Evolutionary conservation across 768 basidiomycete genomes (phyloP).

Genomic region (Cubamyces lactineus): DNA sequence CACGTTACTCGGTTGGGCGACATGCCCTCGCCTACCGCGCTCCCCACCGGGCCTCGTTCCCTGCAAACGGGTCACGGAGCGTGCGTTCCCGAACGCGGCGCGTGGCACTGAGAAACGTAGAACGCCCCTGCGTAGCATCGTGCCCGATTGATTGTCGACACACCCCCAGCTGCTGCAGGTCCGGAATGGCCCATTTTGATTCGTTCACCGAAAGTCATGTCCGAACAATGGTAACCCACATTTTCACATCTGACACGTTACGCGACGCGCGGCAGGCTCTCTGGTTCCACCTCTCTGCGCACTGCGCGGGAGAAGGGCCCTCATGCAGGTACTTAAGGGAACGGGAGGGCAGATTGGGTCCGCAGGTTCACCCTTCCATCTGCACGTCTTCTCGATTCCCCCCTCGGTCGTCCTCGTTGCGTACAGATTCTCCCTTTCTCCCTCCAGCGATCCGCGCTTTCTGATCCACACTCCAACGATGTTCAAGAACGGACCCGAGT

Average conservation of each 20-base stretch:
- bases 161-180: slow-evolving; percentile 5
- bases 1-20: slow-evolving; percentile 7
- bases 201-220: slow-evolving; percentile 25
- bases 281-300: slow-evolving; percentile 9
- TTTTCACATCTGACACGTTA: slow-evolving; percentile 22
- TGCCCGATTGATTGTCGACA: slow-evolving; percentile 21
- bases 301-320: slow-evolving; percentile 19
- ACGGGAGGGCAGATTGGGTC: neutral
- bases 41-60: slow-evolving; percentile 14
- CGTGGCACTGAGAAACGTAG: slow-evolving; percentile 22
- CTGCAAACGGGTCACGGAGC: slow-evolving; percentile 6
- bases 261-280: slow-evolving; percentile 20
- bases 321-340: slow-evolving; percentile 17
- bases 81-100: slow-evolving; percentile 10
- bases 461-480: slow-evolving; percentile 18
- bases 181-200: slow-evolving; percentile 22
- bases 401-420: slow-evolving; percentile 6
- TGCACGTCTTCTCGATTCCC: slow-evolving; percentile 10
- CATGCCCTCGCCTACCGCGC: slow-evolving; percentile 8
- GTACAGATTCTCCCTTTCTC: slow-evolving; percentile 13
- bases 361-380: slow-evolving; percentile 17
- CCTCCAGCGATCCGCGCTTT: slow-evolving; percentile 12
- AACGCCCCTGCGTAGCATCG: slow-evolving; percentile 15
- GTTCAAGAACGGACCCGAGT: slow-evolving; percentile 34
- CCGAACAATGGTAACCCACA: slow-evolving; percentile 14